Conservation (phyloP, 495 filamentous ascomycete genomes). For the Penicillium tannophilum region DNA sequence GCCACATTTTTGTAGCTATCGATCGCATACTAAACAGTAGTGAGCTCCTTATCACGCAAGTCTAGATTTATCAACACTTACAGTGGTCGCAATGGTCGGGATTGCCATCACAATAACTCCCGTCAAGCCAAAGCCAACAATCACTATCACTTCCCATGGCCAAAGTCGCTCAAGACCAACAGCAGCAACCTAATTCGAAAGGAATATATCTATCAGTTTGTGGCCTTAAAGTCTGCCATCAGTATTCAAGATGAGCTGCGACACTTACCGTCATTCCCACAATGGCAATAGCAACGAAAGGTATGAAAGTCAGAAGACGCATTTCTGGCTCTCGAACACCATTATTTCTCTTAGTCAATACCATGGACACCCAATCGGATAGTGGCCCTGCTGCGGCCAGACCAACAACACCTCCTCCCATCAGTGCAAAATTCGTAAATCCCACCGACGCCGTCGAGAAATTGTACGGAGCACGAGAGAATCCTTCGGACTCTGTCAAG, state of each 20-base stretch:
- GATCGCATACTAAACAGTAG: not conserved
- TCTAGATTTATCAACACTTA: not conserved
- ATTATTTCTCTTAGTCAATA: not conserved
- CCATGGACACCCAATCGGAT: slow-evolving; percentile 1
- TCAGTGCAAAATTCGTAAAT: not conserved
- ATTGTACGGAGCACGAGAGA: not conserved
- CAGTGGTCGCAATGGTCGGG: not conserved
- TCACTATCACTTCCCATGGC: not conserved
- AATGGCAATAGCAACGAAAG: not conserved
- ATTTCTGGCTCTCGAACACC: not conserved
- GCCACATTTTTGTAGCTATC: not conserved
- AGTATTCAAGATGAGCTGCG: too few species aligned
- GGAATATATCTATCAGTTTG: not conserved
- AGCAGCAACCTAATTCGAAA: not conserved
- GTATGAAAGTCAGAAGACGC: not conserved
- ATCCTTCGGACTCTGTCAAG: not conserved
- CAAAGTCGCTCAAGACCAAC: not conserved
- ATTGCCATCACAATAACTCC: not conserved
- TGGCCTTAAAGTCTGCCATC: too few species aligned
- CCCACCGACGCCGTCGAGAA: not conserved
- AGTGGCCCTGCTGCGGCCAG: not conserved
- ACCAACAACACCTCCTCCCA: not conserved
- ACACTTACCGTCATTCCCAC: not conserved
- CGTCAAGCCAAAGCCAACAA: not conserved
- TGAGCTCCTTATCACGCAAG: too few species aligned